Percentiles rank a stretch among this genome's conserved stretches.
phyloP scores from a whole-genome alignment of 1,284 basidiomycete genomes.

The Marasmius oreades region DNA sequence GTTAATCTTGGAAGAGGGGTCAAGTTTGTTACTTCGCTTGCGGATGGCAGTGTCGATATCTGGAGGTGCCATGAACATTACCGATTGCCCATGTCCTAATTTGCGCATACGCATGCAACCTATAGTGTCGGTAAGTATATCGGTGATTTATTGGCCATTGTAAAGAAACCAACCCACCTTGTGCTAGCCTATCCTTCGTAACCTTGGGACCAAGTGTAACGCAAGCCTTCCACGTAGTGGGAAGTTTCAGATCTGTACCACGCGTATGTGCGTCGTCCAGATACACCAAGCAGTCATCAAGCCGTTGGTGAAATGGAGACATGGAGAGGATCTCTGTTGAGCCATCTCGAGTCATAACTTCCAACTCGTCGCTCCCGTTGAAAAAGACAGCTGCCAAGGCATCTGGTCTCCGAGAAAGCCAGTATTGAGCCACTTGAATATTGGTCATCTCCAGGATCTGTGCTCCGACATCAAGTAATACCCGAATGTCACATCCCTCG shows the following conservation, averaged over 20 bases:
- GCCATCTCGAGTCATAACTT: constrained; percentile 24
- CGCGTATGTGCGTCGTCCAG: constrained; percentile 34
- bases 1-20: constrained; percentile 12
- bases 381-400: constrained; percentile 31
- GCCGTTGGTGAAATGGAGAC: constrained; percentile 24
- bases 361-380: constrained; percentile 25
- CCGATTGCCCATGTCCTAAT: constrained; percentile 44
- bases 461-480: constrained; percentile 21
- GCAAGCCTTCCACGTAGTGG: constrained; percentile 24
- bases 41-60: constrained; percentile 44
- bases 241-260: constrained; percentile 34
- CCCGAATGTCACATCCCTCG: constrained; percentile 27
- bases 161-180: constrained; percentile 35
- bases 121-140: constrained; percentile 12
- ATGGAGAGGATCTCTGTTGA: constrained; percentile 34
- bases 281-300: constrained; percentile 30
- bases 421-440: constrained; percentile 20
- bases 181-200: constrained; percentile 50
- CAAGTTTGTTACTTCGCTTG: constrained; percentile 13
- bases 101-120: constrained; percentile 51
- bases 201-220: constrained; percentile 46
- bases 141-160: no score
- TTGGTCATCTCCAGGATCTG: constrained; percentile 10
- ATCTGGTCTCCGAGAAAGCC: constrained; percentile 30
- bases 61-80: constrained; percentile 48